Percentiles rank a stretch among this genome's conserved stretches.
These are phyloP conservation scores for Wallacemonas rigidus DNA, from an alignment of 208 protist species.

Conservation along the genomic window DNA sequence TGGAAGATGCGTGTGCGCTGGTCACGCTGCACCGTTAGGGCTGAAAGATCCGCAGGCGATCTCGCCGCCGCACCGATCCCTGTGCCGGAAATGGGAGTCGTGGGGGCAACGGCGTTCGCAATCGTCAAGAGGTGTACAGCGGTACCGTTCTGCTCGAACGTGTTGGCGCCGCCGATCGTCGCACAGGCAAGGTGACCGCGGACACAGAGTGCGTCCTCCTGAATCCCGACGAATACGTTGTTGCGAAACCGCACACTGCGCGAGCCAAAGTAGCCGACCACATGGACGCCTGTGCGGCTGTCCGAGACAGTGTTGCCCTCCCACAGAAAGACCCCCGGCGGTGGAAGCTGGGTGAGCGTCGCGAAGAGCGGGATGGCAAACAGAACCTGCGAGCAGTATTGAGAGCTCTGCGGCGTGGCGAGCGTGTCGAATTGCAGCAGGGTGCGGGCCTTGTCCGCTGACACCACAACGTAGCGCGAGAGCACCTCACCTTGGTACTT, in stretches of 20 bases:
- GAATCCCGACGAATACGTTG: constrained; percentile 67
- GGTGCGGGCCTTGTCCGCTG: constrained; percentile 40
- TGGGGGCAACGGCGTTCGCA: background rate
- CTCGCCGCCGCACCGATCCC: background rate
- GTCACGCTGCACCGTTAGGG: constrained; percentile 22
- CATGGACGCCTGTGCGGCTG: constrained; percentile 39
- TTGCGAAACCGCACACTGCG: constrained; percentile 43
- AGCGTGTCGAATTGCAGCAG: constrained; percentile 80
- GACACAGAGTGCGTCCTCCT: constrained; percentile 45
- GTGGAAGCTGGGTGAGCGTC: constrained; percentile 48
- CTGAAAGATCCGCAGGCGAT: constrained; percentile 16
- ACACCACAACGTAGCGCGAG: constrained; percentile 64
- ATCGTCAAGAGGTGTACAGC: constrained; percentile 35
- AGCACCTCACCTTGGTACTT: constrained; percentile 56
- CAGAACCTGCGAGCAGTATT: constrained; percentile 67
- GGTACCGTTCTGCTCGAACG: constrained; percentile 63
- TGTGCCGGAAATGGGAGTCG: background rate
- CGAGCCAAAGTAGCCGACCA: constrained; percentile 57
- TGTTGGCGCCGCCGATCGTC: constrained; percentile 67
- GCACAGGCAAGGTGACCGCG: constrained; percentile 72
- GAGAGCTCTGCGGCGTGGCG: constrained; percentile 34
- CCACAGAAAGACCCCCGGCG: constrained; percentile 65
- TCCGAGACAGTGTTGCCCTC: constrained; percentile 71
- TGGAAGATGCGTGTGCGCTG: constrained; percentile 57
- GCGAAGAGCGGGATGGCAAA: constrained; percentile 53